Evolutionary conservation across 1,284 basidiomycete species (phyloP).

Genomic region (Apiotrichum akiyoshidainum): DNA sequence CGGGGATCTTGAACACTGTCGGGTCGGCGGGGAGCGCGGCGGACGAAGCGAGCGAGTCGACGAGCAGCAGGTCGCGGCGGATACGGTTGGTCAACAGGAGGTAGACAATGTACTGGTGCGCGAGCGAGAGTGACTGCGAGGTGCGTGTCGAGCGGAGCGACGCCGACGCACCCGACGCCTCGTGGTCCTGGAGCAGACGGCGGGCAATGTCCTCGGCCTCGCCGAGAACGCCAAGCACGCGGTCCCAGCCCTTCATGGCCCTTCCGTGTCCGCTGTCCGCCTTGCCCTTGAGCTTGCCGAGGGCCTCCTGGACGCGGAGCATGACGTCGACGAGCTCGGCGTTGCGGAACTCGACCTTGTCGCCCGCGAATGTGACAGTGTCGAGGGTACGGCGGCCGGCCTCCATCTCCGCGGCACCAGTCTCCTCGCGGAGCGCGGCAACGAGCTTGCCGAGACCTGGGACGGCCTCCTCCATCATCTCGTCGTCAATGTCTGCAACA

Average conservation of each 20-base stretch:
- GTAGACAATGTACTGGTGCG: conserved; percentile 80
- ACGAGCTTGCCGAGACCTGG: conserved; percentile 37
- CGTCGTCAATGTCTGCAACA: conserved; percentile 65
- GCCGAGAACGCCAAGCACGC: conserved; percentile 72
- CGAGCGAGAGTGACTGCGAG: conserved; percentile 60
- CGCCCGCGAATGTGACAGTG: conserved; percentile 73
- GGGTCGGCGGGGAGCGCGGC: conserved; percentile 38
- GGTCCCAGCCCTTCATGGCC: conserved; percentile 65
- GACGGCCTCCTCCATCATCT: conserved; percentile 58
- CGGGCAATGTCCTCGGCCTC: conserved; percentile 81
- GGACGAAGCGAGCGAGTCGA: conserved; percentile 59
- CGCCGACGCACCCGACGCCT: conserved; percentile 44
- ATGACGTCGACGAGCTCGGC: conserved; percentile 88
- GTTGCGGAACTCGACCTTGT: conserved; percentile 78
- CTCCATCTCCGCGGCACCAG: conserved; percentile 53
- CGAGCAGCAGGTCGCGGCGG: conserved; percentile 79
- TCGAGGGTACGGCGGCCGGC: conserved; percentile 59
- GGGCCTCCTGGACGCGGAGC: conserved; percentile 74
- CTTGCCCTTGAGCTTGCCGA: conserved; percentile 52
- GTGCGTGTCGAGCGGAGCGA: conserved; percentile 39
- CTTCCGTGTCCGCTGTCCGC: conserved; percentile 51
- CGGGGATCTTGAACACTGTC: conserved; percentile 36
- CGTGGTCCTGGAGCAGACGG: conserved; percentile 72
- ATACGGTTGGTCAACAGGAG: conserved; percentile 80
- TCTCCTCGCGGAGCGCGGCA: conserved; percentile 34